Conservation (phyloP, 495 filamentous ascomycete genomes). For the Jackrogersella multiformis region DNA sequence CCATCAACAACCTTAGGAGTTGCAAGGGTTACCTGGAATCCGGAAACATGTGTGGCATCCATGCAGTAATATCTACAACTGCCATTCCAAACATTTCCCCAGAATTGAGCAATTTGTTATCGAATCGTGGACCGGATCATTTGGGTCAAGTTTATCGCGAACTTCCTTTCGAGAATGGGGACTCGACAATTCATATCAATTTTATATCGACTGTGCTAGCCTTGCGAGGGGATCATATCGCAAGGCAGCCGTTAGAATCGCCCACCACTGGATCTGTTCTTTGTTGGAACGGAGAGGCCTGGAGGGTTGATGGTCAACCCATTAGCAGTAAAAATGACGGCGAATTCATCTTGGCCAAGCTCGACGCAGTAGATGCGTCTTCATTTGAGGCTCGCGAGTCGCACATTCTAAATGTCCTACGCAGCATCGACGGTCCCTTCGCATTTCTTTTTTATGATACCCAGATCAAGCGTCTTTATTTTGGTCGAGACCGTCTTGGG, state of each 20-base stretch:
- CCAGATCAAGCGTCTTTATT: conserved; percentile 68
- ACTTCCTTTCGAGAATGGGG: conserved; percentile 30
- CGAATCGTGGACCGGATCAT: conserved; percentile 63
- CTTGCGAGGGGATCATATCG: conserved; percentile 76
- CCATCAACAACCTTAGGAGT: neutral
- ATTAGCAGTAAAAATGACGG: conserved; percentile 78
- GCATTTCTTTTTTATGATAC: conserved; percentile 90
- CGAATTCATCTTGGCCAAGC: conserved; percentile 69
- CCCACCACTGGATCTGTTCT: conserved; percentile 70
- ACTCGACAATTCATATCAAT: conserved; percentile 57
- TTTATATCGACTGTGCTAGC: conserved; percentile 88
- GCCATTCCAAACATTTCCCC: conserved; percentile 37
- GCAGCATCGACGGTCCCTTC: conserved; percentile 81
- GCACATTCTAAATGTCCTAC: conserved; percentile 63
- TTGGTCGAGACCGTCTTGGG: conserved; percentile 85
- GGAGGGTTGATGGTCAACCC: conserved; percentile 69
- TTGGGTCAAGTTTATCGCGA: conserved; percentile 52
- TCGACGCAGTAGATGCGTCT: conserved; percentile 60
- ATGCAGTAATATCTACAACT: conserved; percentile 47
- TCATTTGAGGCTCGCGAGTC: conserved; percentile 39
- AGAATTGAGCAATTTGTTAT: conserved; percentile 47
- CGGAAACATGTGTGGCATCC: conserved; percentile 60
- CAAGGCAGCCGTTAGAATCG: conserved; percentile 77
- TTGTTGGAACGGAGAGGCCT: conserved; percentile 99
- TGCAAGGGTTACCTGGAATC: neutral